Percentiles rank a stretch among this genome's conserved stretches.
These are phyloP conservation scores for Auriculariales sp. DNA, from an alignment of 768 basidiomycete genomes.

Conservation along the genomic window DNA sequence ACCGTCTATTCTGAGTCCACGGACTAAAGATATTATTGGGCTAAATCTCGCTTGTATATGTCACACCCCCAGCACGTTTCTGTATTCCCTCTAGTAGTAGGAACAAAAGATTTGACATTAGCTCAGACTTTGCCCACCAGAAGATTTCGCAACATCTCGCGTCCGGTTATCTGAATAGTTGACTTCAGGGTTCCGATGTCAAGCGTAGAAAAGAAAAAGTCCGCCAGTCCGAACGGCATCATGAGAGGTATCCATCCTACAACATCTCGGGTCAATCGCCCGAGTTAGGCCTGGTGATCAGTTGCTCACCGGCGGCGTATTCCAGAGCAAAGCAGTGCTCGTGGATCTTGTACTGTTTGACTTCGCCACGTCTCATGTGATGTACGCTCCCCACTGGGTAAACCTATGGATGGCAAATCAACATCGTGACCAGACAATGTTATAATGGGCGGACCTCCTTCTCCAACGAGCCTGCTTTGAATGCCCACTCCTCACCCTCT, in stretches of 20 bases:
- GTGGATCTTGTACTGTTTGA: constrained; percentile 97
- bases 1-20: no score
- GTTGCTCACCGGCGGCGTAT: constrained; percentile 67
- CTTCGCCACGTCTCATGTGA: constrained; percentile 63
- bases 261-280: background rate
- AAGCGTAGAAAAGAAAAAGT: constrained; percentile 78
- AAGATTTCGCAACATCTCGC: constrained; percentile 75
- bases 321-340: constrained; percentile 93
- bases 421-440: no score
- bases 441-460: constrained; percentile 44
- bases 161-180: constrained; percentile 60
- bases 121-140: constrained; percentile 76
- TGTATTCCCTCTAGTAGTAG: no score
- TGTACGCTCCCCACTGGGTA: constrained; percentile 80
- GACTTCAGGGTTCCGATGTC: constrained; percentile 73
- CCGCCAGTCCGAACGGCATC: constrained; percentile 88
- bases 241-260: constrained; percentile 94
- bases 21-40: no score
- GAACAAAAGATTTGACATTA: no score
- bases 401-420: constrained; percentile 15
- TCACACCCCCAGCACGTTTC: no score
- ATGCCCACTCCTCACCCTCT: constrained; percentile 90
- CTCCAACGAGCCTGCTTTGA: constrained; percentile 61
- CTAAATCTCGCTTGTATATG: no score
- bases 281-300: no score